Evolutionary conservation across 805 yeast species (phyloP).

Genomic region (Wickerhamomyces mucosus): DNA sequence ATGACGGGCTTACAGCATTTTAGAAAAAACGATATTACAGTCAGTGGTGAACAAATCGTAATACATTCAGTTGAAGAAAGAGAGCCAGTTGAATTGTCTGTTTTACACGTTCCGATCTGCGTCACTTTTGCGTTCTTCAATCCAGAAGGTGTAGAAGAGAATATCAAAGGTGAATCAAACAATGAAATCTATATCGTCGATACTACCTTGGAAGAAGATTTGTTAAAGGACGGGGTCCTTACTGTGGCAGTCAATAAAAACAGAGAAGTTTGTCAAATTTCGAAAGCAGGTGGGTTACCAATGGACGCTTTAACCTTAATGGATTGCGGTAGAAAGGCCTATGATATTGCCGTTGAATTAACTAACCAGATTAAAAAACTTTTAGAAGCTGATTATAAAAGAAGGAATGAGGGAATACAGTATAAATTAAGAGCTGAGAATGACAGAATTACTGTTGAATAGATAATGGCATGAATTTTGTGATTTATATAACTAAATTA

Average conservation of each 20-base stretch:
- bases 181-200: constrained; percentile 59
- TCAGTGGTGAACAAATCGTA: constrained; percentile 53
- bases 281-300: constrained; percentile 85
- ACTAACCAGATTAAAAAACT: constrained; percentile 54
- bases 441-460: too few species aligned
- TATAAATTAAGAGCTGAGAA: constrained; percentile 19
- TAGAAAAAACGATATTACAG: constrained; percentile 73
- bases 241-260: constrained; percentile 85
- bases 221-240: constrained; percentile 64
- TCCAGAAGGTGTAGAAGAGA: constrained; percentile 53
- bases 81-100: constrained; percentile 77
- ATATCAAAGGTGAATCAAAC: constrained; percentile 55
- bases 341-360: constrained; percentile 46
- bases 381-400: constrained; percentile 23
- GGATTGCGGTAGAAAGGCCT: constrained; percentile 62
- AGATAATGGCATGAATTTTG: too few species aligned
- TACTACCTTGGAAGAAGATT: constrained; percentile 70
- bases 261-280: constrained; percentile 81
- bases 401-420: constrained; percentile 16
- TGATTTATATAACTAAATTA: too few species aligned
- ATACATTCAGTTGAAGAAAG: constrained; percentile 69
- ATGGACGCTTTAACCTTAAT: constrained; percentile 63
- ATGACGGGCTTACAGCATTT: constrained; percentile 80
- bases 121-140: constrained; percentile 83
- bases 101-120: constrained; percentile 85